Percentiles rank a stretch among this genome's conserved stretches.
Evolutionary conservation across 768 basidiomycete species (phyloP).

Genomic region (Russula compacta): DNA sequence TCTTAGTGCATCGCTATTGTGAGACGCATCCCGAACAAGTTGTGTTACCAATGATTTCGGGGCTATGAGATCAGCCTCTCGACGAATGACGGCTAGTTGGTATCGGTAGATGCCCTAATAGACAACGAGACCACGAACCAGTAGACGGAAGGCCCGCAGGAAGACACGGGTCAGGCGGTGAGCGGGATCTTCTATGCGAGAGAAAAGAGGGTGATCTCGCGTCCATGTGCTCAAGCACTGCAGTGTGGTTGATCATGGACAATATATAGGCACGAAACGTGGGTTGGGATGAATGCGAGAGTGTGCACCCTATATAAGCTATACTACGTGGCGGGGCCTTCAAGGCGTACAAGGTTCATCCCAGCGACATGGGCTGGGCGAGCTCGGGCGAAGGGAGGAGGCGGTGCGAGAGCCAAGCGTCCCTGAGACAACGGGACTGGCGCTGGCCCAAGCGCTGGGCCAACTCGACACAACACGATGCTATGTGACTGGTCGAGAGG

Average conservation of each 20-base stretch:
- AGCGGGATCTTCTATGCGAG: constrained; percentile 28
- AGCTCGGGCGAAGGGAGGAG: background rate
- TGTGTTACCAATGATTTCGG: constrained; percentile 51
- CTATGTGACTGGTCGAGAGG: too few species aligned
- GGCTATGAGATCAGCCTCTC: constrained; percentile 56
- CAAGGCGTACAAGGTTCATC: background rate
- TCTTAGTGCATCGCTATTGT: constrained; percentile 25
- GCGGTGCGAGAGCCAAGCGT: background rate
- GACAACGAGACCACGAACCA: constrained; percentile 33
- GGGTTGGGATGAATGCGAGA: background rate
- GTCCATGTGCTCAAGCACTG: constrained; percentile 14
- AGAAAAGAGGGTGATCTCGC: background rate
- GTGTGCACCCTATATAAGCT: constrained; percentile 1
- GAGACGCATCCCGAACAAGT: constrained; percentile 25
- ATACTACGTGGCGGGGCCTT: background rate
- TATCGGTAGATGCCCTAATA: constrained; percentile 9
- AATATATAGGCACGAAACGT: background rate
- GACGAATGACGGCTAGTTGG: constrained; percentile 52
- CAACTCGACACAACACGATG: too few species aligned
- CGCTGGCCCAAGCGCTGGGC: too few species aligned
- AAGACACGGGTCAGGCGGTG: constrained; percentile 47
- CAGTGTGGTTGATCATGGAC: constrained; percentile 18
- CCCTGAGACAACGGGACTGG: too few species aligned
- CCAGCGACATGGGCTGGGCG: background rate
- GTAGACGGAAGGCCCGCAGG: constrained; percentile 61